Conservation (phyloP, 176 grass and related monocot genomes). For the Phoenix dactylifera region DNA sequence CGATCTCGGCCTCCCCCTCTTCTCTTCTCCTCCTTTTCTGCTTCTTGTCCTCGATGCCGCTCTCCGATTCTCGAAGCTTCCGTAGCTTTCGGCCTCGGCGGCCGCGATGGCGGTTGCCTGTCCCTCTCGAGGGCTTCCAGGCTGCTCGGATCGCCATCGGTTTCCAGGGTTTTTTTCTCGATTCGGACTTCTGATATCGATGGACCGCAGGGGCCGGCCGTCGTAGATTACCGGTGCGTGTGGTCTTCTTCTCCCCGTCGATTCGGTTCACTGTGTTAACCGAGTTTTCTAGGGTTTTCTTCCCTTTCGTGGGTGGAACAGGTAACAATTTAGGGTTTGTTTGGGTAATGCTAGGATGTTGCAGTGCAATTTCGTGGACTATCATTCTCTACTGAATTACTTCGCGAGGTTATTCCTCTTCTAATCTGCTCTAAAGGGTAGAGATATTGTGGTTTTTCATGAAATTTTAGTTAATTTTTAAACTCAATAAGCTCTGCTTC, state of each 20-base stretch:
- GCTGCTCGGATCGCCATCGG: conserved; percentile 1
- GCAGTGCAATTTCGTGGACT: no score
- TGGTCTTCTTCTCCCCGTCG: not conserved
- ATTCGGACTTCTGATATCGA: conserved; percentile 19
- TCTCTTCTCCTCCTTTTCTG: not conserved
- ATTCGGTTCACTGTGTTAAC: no score
- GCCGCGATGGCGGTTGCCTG: conserved; percentile 21
- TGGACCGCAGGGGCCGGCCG: conserved; percentile 22
- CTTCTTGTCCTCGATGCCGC: not conserved
- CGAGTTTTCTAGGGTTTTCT: not conserved
- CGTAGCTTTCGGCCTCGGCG: not conserved
- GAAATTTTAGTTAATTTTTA: no score
- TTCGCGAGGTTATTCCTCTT: no score
- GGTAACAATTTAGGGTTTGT: no score
- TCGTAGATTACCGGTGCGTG: conserved; percentile 41
- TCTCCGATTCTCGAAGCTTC: not conserved
- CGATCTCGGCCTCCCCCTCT: not conserved
- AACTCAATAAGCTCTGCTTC: no score
- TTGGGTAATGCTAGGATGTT: no score
- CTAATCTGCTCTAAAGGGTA: no score
- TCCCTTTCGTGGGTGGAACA: not conserved
- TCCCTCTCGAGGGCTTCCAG: conserved; percentile 6
- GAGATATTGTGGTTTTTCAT: no score
- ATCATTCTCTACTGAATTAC: no score
- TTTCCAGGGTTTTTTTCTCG: conserved; percentile 35